These are phyloP conservation scores for Plantago major DNA, from an alignment of 257 asterid species.

Conservation along the genomic window DNA sequence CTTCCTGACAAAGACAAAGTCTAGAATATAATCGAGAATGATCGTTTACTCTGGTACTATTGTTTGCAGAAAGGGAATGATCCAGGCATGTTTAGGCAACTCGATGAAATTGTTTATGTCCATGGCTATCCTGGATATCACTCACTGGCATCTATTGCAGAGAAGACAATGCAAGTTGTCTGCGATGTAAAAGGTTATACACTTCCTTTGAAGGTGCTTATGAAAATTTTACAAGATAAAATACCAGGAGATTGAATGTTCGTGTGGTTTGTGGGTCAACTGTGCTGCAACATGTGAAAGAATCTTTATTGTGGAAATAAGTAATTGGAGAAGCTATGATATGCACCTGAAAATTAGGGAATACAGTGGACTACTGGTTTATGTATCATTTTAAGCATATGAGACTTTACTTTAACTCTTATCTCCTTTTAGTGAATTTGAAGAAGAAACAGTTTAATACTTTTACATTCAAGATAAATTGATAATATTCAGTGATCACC, in stretches of 20 bases:
- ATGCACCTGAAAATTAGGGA: too few species aligned
- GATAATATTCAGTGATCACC: background rate
- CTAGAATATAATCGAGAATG: background rate
- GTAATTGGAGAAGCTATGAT: too few species aligned
- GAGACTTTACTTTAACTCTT: too few species aligned
- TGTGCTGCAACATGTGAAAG: too few species aligned
- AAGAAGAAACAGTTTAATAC: too few species aligned
- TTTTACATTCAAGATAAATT: too few species aligned
- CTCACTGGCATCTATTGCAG: conserved; percentile 57
- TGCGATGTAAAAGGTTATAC: conserved; percentile 84
- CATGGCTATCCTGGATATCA: conserved; percentile 74
- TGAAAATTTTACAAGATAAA: background rate
- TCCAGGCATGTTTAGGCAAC: conserved; percentile 90
- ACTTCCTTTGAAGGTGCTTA: conserved; percentile 3
- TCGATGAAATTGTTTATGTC: conserved; percentile 74
- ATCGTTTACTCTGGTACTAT: conserved; percentile 4
- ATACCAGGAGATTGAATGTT: background rate
- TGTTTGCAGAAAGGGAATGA: conserved; percentile 69
- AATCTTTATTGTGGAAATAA: too few species aligned
- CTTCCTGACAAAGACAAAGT: conserved; percentile 6
- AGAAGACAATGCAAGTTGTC: conserved; percentile 73
- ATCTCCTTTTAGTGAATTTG: too few species aligned
- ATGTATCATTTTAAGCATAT: too few species aligned
- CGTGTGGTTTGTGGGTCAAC: background rate
- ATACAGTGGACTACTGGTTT: too few species aligned